These are phyloP conservation scores for Apostasia shenzhenica DNA, from an alignment of 106 monocot species.

Conservation along the genomic window DNA sequence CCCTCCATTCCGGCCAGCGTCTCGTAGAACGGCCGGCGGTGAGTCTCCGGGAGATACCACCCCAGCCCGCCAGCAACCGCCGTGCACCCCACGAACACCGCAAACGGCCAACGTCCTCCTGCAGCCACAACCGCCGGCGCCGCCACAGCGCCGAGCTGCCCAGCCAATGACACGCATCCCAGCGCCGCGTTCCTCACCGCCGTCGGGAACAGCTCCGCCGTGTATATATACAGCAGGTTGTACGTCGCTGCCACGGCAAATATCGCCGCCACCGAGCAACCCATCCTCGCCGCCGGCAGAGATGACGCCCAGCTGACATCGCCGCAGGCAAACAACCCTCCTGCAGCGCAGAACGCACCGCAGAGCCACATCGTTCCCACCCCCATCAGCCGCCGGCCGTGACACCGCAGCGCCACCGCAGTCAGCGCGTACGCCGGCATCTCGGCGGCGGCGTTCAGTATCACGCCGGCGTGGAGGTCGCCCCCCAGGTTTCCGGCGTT, in stretches of 20 bases:
- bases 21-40: slow-evolving; percentile 55
- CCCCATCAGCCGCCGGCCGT: slow-evolving; percentile 14
- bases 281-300: slow-evolving; percentile 25
- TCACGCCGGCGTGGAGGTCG: slow-evolving; percentile 8
- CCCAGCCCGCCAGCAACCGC: slow-evolving; percentile 42
- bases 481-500: slow-evolving; percentile 14
- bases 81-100: slow-evolving; percentile 34
- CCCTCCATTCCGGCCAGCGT: slow-evolving; percentile 73
- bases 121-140: slow-evolving; percentile 21
- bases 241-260: slow-evolving; percentile 36
- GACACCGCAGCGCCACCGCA: slow-evolving; percentile 1
- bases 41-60: slow-evolving; percentile 72
- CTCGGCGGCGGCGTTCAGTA: slow-evolving; percentile 16
- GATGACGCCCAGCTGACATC: slow-evolving; percentile 15
- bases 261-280: slow-evolving; percentile 26
- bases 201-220: slow-evolving; percentile 46
- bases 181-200: slow-evolving; percentile 33
- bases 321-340: not conserved
- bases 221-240: slow-evolving; percentile 35
- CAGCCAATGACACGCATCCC: slow-evolving; percentile 22
- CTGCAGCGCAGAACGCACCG: slow-evolving; percentile 9
- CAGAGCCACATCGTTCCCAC: not conserved
- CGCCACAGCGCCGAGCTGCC: slow-evolving; percentile 21
- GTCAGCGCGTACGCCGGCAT: slow-evolving; percentile 23
- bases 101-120: slow-evolving; percentile 15